Base-by-base conservation (phyloP, 192 early-diverging fungal genomes). In the Umbelopsis isabellina region DNA sequence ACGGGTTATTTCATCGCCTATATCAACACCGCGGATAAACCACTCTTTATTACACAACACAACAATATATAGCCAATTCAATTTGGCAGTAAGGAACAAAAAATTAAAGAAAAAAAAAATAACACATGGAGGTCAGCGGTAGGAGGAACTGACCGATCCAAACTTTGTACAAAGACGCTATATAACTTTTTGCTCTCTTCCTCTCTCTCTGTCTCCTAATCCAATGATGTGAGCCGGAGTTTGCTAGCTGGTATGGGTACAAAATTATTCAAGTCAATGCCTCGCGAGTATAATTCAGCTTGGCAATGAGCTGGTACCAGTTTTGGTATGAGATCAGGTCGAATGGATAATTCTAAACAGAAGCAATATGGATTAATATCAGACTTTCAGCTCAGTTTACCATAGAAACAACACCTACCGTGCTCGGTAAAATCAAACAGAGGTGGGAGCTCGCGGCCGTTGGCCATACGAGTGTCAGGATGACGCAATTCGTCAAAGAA, bases 401-500 rank as follows among this genome's bases (percentile, higher is more conserved):
- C 27, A 30, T 30, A 30, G 3, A 30, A 30, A 2, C 27, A 30
- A 41, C 0, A 64, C 76, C 71, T 83, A 91, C 92, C 92, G 65
- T 88, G 82, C 27, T 78, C 70, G 18, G 90, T 88, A 78, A 99
- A 99, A 75, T 98, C 91, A 86, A 99, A 99, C 52, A 98, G 85
- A 74, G 85, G 83, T 5, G 97, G 97, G 25, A 98, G 84, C 20
- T 91, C 88, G 67, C 85, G 83, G 37, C 95, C 97, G 67, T 88
- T 95, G 44, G 91, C 86, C 77, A 98, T 81, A 73, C 80, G 86
- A 18, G 95, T 94, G 27, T 88, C 89, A 15, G 93, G 94, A 46
- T 90, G 76, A 52, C 97, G 89, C 79, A 99, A 83, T 78, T 98
- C 96, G 82, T 99, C 96, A 88, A 99, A 99, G 86, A 98, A 99